Conservation (phyloP, 2,329 filamentous ascomycete species). For the Pseudogymnoascus sp. region DNA sequence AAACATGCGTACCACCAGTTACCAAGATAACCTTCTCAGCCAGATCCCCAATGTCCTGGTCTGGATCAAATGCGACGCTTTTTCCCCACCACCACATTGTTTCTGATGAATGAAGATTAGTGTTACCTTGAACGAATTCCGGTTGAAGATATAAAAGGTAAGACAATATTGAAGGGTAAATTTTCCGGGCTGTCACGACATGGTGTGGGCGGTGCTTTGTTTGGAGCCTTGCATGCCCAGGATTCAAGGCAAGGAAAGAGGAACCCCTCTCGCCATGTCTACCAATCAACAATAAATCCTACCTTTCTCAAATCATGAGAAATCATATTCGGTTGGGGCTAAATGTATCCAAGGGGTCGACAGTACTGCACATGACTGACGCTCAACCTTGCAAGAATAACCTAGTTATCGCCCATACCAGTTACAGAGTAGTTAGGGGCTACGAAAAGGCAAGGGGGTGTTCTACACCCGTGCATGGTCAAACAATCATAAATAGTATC, state of each 20-base stretch:
- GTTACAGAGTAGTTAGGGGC: not conserved
- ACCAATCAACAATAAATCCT: not conserved
- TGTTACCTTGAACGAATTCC: not conserved
- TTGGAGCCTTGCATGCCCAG: not conserved
- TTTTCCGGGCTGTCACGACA: not conserved
- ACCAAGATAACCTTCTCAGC: slow-evolving; percentile 36
- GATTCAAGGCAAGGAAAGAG: not conserved
- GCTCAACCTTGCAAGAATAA: not conserved
- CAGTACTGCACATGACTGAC: not conserved
- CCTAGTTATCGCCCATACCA: not conserved
- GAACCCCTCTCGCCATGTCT: not conserved
- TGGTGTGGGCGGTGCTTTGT: not conserved
- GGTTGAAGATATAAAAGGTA: not conserved
- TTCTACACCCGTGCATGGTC: not conserved
- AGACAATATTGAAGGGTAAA: not conserved
- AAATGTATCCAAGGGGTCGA: not conserved
- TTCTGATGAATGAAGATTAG: not conserved
- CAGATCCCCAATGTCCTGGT: slow-evolving; percentile 29
- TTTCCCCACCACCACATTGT: not conserved
- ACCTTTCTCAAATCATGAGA: not conserved
- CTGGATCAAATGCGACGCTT: slow-evolving; percentile 23
- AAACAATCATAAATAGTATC: slow-evolving; percentile 1
- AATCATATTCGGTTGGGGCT: not conserved
- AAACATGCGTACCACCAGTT: slow-evolving; percentile 31
- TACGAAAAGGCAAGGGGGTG: not conserved